Percentiles rank a stretch among this genome's conserved stretches.
phyloP scores from a whole-genome alignment of 192 early-diverging fungal species.

The Entomortierella chlamydospora region DNA sequence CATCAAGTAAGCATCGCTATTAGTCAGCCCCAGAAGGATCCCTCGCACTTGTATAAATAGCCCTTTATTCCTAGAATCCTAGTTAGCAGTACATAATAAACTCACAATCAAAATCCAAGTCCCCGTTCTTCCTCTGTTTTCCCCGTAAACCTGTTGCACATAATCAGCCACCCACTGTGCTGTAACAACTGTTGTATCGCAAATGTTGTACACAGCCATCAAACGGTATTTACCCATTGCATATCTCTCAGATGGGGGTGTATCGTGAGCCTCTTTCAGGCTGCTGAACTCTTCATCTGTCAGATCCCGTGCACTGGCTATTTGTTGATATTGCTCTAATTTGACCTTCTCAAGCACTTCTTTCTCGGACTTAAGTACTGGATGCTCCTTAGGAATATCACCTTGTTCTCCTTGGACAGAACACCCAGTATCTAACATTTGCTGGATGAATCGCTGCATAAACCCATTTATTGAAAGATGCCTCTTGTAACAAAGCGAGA shows the following conservation, averaged over 20 bases:
- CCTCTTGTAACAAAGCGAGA: not conserved
- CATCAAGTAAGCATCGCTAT: too few species aligned
- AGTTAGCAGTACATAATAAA: too few species aligned
- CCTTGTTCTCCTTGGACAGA: not conserved
- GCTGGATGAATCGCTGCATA: constrained; percentile 1
- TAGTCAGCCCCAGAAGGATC: too few species aligned
- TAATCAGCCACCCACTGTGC: constrained; percentile 2
- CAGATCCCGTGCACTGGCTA: not conserved
- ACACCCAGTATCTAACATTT: not conserved
- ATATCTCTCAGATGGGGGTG: not conserved
- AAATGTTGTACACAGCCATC: not conserved
- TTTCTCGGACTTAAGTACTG: not conserved
- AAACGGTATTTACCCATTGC: not conserved
- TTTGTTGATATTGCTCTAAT: not conserved
- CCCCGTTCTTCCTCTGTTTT: too few species aligned
- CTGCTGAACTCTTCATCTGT: not conserved
- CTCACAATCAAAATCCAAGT: too few species aligned
- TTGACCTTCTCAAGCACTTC: not conserved
- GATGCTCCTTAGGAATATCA: not conserved
- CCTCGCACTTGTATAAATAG: too few species aligned
- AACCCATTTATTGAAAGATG: not conserved
- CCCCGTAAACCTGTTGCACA: too few species aligned
- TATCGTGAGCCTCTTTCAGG: not conserved
- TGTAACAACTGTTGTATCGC: not conserved
- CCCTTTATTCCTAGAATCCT: too few species aligned